A percentile compares a stretch with the other conserved stretches of the same genome.
These are phyloP conservation scores for Lactifluus rugatus DNA, from an alignment of 768 basidiomycete genomes.

Conservation along the genomic window DNA sequence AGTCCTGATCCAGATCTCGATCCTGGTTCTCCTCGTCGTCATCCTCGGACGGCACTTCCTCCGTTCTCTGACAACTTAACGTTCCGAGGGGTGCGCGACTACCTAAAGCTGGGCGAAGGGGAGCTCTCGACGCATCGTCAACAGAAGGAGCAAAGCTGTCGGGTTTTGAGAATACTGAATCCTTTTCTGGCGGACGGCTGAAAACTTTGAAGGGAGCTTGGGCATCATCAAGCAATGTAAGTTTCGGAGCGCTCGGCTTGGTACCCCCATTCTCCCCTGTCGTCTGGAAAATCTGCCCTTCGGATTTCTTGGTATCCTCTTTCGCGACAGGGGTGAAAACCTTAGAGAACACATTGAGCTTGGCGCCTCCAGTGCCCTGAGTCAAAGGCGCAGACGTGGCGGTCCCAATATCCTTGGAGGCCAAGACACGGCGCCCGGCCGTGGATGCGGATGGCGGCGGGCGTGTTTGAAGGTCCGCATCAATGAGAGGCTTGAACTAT, in stretches of 20 bases:
- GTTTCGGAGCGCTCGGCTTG: slow-evolving; percentile 18
- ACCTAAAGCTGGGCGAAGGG: slow-evolving; percentile 14
- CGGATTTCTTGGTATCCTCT: slow-evolving; percentile 4
- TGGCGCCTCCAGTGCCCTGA: slow-evolving; percentile 19
- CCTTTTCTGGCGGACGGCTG: slow-evolving; percentile 48
- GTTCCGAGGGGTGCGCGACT: slow-evolving; percentile 21
- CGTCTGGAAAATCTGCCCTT: background rate
- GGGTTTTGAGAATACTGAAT: slow-evolving; percentile 21
- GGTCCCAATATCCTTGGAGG: slow-evolving; percentile 40
- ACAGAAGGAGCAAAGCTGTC: slow-evolving; percentile 33
- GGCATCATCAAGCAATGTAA: slow-evolving; percentile 33
- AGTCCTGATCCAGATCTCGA: background rate
- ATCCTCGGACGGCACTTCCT: slow-evolving; percentile 19
- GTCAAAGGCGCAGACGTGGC: slow-evolving; percentile 16
- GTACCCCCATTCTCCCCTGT: background rate
- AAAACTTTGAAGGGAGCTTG: slow-evolving; percentile 51
- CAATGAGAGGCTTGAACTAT: slow-evolving; percentile 62
- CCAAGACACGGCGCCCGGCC: slow-evolving; percentile 34
- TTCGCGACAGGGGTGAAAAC: slow-evolving; percentile 47
- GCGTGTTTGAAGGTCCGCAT: slow-evolving; percentile 39
- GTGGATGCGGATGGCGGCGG: slow-evolving; percentile 30
- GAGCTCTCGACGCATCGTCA: slow-evolving; percentile 18
- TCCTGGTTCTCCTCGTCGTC: slow-evolving; percentile 25
- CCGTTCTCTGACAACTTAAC: slow-evolving; percentile 10
- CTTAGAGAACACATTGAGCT: slow-evolving; percentile 43